Conservation (phyloP, 2,329 filamentous ascomycete genomes). For the Neonectria magnoliae region DNA sequence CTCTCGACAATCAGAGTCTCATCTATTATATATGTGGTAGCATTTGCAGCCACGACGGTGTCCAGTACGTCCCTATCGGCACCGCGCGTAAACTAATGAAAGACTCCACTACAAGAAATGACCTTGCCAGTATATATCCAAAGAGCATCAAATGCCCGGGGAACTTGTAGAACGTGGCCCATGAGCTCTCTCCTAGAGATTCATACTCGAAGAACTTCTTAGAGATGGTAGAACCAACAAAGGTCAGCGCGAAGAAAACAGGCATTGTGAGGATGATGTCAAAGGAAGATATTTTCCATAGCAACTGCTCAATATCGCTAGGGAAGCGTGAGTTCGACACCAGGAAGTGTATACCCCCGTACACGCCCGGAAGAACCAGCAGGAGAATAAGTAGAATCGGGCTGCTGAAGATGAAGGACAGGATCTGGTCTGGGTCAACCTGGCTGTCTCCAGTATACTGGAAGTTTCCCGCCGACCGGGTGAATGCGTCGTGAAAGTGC, state of each 20-base stretch:
- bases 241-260: conserved; percentile 9
- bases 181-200: conserved; percentile 10
- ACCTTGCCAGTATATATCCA: conserved; percentile 10
- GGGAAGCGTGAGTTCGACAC: conserved; percentile 9
- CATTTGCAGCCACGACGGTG: conserved; percentile 14
- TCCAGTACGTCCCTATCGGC: conserved; percentile 17
- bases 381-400: conserved; percentile 14
- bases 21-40: conserved; percentile 15
- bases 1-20: too few species aligned
- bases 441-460: conserved; percentile 20
- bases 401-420: conserved; percentile 16
- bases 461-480: conserved; percentile 18
- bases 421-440: conserved; percentile 17
- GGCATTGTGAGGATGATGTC: conserved; percentile 10
- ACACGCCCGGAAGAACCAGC: conserved; percentile 8
- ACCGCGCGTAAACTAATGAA: conserved; percentile 9
- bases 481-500: conserved; percentile 25
- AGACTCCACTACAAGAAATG: conserved; percentile 16
- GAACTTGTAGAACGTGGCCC: conserved; percentile 12
- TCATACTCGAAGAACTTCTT: conserved; percentile 9
- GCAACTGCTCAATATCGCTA: neutral
- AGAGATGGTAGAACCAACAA: neutral
- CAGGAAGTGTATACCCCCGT: conserved; percentile 16
- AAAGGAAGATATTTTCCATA: conserved; percentile 18
- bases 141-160: conserved; percentile 14